Evolutionary conservation across 163 green algal genomes (phyloP).

Genomic region (Picocystis sp.): DNA sequence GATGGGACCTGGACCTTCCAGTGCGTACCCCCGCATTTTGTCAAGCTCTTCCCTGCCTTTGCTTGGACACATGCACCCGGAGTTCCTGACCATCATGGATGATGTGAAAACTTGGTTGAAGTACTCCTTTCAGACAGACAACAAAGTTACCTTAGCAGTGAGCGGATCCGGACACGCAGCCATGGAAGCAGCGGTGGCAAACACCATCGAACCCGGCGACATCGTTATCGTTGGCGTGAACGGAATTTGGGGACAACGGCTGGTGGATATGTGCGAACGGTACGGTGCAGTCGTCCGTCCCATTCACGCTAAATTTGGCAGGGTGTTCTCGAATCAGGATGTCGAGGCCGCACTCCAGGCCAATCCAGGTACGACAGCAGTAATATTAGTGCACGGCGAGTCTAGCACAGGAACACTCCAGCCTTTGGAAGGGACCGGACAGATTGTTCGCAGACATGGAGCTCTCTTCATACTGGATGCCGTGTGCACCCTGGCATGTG

Average conservation of each 20-base stretch:
- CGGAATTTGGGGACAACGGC: conserved; percentile 2
- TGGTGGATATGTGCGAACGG: conserved; percentile 4
- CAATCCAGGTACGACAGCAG: neutral
- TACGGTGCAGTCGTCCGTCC: neutral
- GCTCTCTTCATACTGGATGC: conserved; percentile 5
- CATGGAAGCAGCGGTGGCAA: conserved; percentile 23
- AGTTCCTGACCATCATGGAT: conserved; percentile 87
- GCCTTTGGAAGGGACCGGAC: conserved; percentile 1
- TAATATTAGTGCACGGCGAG: conserved; percentile 3
- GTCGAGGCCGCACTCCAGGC: neutral
- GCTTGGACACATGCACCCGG: conserved; percentile 72
- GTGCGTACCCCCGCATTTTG: conserved; percentile 61
- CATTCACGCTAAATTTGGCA: neutral
- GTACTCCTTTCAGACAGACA: conserved; percentile 76
- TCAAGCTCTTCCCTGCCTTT: conserved; percentile 43
- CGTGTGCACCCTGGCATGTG: conserved; percentile 5
- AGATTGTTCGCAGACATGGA: neutral
- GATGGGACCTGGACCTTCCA: conserved; percentile 76
- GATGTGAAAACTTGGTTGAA: conserved; percentile 38
- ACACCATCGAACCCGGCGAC: conserved; percentile 2
- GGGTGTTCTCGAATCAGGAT: neutral
- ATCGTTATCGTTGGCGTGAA: conserved; percentile 6
- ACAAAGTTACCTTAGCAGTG: conserved; percentile 63
- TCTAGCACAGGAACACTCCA: conserved; percentile 4
- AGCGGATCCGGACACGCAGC: conserved; percentile 49